Percentiles rank a stretch among this genome's conserved stretches.
phyloP scores from a whole-genome alignment of 768 basidiomycete species.

The Boletellus ananiceps region DNA sequence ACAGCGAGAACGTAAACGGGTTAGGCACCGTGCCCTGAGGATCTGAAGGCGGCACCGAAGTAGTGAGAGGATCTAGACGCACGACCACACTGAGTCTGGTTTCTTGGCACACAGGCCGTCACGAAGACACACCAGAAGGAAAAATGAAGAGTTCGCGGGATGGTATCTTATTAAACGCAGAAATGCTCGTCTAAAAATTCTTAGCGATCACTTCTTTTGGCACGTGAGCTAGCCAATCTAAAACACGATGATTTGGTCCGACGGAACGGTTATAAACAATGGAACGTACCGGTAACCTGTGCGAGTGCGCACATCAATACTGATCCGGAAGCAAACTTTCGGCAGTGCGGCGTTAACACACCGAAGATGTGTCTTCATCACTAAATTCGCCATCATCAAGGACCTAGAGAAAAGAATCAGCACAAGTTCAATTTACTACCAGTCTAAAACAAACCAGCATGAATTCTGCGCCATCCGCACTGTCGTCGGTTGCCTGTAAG shows the following conservation, averaged over 20 bases:
- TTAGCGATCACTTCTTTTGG: constrained; percentile 53
- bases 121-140: constrained; percentile 26
- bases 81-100: not conserved
- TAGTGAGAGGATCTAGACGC: constrained; percentile 34
- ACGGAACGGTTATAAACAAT: not conserved
- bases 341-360: not conserved
- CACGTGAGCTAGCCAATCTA: constrained; percentile 59
- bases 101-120: not conserved
- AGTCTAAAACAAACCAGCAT: constrained; percentile 31
- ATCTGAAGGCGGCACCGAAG: constrained; percentile 28
- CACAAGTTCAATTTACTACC: not conserved
- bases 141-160: constrained; percentile 51
- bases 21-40: constrained; percentile 38
- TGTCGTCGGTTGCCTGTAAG: constrained; percentile 44
- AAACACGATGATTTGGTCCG: not conserved
- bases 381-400: constrained; percentile 40
- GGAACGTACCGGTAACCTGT: constrained; percentile 25
- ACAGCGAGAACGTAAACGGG: constrained; percentile 49
- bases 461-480: constrained; percentile 44
- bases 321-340: not conserved
- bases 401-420: constrained; percentile 13
- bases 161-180: constrained; percentile 51
- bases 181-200: constrained; percentile 47
- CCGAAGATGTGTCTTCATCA: constrained; percentile 50
- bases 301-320: no score